Evolutionary conservation across 2,329 filamentous ascomycete genomes (phyloP).

Genomic region (Fusarium nanum): DNA sequence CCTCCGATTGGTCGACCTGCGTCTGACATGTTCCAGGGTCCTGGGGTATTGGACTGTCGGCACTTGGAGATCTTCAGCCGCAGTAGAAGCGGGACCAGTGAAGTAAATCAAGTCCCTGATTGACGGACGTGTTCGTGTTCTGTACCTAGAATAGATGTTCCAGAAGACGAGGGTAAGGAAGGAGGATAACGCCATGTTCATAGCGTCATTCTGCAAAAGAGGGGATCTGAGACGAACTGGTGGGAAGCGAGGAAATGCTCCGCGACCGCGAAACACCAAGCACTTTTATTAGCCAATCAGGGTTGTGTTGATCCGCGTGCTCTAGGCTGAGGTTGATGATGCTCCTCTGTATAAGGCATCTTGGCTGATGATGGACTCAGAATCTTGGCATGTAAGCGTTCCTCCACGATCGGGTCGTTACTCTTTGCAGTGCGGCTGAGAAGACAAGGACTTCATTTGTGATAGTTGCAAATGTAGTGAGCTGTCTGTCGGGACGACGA

Average conservation of each 20-base stretch:
- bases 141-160: neutral
- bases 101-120: too few relatives aligned
- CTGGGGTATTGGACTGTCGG: neutral
- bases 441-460: neutral
- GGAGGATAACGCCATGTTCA: neutral
- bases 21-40: neutral
- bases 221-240: neutral
- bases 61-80: too few relatives aligned
- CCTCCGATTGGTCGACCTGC: neutral
- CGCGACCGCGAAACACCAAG: neutral
- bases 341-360: neutral
- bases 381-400: neutral
- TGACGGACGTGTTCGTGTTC: neutral
- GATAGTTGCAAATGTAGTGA: neutral
- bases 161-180: neutral
- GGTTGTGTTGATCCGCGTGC: rapidly evolving
- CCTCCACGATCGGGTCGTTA: neutral
- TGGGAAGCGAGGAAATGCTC: neutral
- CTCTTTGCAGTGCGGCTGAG: neutral
- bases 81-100: too few relatives aligned
- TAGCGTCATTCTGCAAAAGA: neutral
- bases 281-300: rapidly evolving
- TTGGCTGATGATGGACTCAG: too few relatives aligned
- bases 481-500: neutral
- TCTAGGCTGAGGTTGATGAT: neutral